These are phyloP conservation scores for Cochlearia excelsa DNA, from an alignment of 345 rosid genomes.

Conservation along the genomic window DNA sequence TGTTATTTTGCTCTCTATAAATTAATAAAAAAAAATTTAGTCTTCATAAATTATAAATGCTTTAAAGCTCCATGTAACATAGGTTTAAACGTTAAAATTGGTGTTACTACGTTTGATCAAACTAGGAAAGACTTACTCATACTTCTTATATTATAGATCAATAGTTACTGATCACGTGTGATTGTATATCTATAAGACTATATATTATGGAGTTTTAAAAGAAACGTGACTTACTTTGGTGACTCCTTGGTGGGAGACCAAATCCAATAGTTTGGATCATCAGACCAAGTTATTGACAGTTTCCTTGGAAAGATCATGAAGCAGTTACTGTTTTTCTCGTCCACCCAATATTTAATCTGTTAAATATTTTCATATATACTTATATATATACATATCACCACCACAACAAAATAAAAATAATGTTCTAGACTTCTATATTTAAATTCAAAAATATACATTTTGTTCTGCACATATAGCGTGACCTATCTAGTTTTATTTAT, in stretches of 20 bases:
- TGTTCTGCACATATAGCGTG: too few relatives aligned
- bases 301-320: slow-evolving; percentile 59
- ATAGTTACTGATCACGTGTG: neutral
- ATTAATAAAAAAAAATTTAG: too few relatives aligned
- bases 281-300: slow-evolving; percentile 62
- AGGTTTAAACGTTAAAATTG: too few relatives aligned
- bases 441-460: neutral
- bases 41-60: too few relatives aligned
- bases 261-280: slow-evolving; percentile 46
- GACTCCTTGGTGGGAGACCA: slow-evolving; percentile 47
- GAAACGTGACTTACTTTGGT: slow-evolving; percentile 35
- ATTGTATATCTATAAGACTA: neutral
- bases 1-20: too few relatives aligned
- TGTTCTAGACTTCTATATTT: neutral
- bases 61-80: too few relatives aligned
- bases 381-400: slow-evolving; percentile 15
- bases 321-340: slow-evolving; percentile 50
- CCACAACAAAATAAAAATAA: neutral
- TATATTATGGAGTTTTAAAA: neutral
- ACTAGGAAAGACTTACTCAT: too few relatives aligned
- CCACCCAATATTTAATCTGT: slow-evolving; percentile 54
- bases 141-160: neutral
- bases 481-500: too few relatives aligned
- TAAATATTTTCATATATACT: neutral
- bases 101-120: too few relatives aligned